A percentile compares a stretch with the other conserved stretches of the same genome.
These are phyloP conservation scores for Globisporangium cederbergense DNA, from an alignment of 352 stramenopile genomes.

Conservation along the genomic window DNA sequence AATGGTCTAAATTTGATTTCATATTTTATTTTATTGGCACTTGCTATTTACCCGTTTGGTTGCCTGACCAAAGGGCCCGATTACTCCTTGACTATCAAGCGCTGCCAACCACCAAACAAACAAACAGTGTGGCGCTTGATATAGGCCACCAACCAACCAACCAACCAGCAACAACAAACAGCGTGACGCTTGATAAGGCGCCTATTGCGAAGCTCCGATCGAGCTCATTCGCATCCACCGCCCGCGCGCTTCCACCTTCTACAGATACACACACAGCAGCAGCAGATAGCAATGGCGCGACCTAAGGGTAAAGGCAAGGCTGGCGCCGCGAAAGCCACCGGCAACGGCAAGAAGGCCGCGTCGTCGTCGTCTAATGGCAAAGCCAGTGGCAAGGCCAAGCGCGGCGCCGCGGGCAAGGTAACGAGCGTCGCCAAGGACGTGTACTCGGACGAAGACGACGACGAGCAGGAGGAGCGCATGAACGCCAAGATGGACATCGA, in stretches of 20 bases:
- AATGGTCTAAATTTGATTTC: too few species aligned
- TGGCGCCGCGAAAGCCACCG: not conserved
- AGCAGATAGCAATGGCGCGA: slow-evolving; percentile 19
- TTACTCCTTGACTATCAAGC: too few species aligned
- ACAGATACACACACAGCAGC: slow-evolving; percentile 11
- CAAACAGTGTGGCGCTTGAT: too few species aligned
- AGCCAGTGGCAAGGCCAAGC: slow-evolving; percentile 15
- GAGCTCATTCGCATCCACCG: slow-evolving; percentile 1
- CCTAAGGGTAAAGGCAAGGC: slow-evolving; percentile 24
- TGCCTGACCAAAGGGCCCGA: too few species aligned
- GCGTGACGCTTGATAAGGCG: not conserved
- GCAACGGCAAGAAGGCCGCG: slow-evolving; percentile 23
- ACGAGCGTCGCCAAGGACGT: slow-evolving; percentile 50
- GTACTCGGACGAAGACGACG: slow-evolving; percentile 77
- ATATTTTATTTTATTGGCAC: too few species aligned
- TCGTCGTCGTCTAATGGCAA: slow-evolving; percentile 16
- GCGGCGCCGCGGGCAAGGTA: slow-evolving; percentile 16
- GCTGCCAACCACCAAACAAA: too few species aligned
- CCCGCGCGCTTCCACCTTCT: not conserved
- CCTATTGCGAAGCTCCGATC: not conserved
- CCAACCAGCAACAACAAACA: not conserved
- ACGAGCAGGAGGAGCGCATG: slow-evolving; percentile 59
- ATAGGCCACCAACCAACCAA: not conserved
- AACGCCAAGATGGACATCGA: slow-evolving; percentile 74
- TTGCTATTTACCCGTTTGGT: too few species aligned